Base-by-base conservation (phyloP, 768 basidiomycete genomes). In the Naganishia vishniacii region DNA sequence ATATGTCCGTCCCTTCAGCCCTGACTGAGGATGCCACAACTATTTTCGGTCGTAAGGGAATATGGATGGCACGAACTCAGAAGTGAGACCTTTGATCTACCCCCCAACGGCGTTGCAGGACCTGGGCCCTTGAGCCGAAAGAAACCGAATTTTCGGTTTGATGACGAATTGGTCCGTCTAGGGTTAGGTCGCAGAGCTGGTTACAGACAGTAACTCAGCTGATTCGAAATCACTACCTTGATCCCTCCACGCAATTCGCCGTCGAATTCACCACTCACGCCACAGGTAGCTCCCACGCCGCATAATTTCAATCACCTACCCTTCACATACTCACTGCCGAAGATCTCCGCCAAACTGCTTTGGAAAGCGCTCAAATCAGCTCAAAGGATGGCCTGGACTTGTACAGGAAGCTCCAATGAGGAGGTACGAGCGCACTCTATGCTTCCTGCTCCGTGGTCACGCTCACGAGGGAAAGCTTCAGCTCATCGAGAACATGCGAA, bases 401-500 rank as follows among this genome's bases (percentile, higher is more conserved):
- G 53, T 56, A 56, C 53, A 7, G 53, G 53, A 23, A 20, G 53
- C 15, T 56, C 53, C 53, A 56, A 56, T 34, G 34, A 56, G 53
- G 53, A 56, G 53, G 53, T 56, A n/a, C 11, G 29, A 12, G 20
- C 20, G 28, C 1, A 29, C n/a, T 31, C 31, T n/a, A 6, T 18
- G 8, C 23, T 34, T 49, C 18, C 26, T n/a, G n/a, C n/a, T n/a
- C n/a, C n/a, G n/a, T n/a, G n/a, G n/a, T n/a, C n/a, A n/a, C n/a
- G n/a, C n/a, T n/a, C n/a, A n/a, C n/a, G n/a, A n/a, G n/a, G n/a
- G n/a, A n/a, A n/a, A n/a, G n/a, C n/a, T n/a, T n/a, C n/a, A 60
- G 59, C 40, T 60, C 41, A 60, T 60, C 42, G 59, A 60, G 18
- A 60, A 60, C 28, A 60, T 60, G 59, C 25, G 41, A 15, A 31